These are phyloP conservation scores for Trametes pubescens DNA, from an alignment of 1,284 basidiomycete species.

Conservation along the genomic window DNA sequence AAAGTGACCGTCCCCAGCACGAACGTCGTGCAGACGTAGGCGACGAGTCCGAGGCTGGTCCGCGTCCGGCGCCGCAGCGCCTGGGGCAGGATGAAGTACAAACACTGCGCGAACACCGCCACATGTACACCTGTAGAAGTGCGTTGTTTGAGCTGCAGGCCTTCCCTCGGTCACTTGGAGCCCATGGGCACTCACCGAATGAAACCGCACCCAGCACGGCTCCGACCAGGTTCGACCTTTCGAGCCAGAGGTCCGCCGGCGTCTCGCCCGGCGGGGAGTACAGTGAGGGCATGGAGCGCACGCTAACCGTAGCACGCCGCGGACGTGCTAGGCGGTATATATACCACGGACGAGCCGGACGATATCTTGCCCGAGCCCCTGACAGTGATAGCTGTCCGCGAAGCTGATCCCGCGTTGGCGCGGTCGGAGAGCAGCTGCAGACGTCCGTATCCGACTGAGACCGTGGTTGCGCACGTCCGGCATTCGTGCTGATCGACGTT, in stretches of 20 bases:
- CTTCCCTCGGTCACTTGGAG: background rate
- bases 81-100: constrained; percentile 4
- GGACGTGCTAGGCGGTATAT: background rate
- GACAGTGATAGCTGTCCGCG: too few species aligned
- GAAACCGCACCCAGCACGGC: constrained; percentile 3
- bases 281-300: constrained; percentile 9
- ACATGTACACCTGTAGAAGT: constrained; percentile 19
- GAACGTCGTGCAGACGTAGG: constrained; percentile 32
- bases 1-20: constrained; percentile 41
- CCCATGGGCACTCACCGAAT: background rate
- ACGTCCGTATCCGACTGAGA: too few species aligned
- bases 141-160: constrained; percentile 25
- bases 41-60: constrained; percentile 9
- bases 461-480: too few species aligned
- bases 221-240: constrained; percentile 42
- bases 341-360: too few species aligned
- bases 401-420: too few species aligned
- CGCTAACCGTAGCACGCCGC: background rate
- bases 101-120: background rate
- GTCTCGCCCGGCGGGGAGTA: constrained; percentile 32
- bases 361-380: too few species aligned
- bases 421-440: too few species aligned
- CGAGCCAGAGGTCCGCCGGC: constrained; percentile 37
- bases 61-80: background rate
- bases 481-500: too few species aligned